Evolutionary conservation across 2,329 filamentous ascomycete species (phyloP), one percentile per base, ranked within the genome.

Genomic region (Bipolaris zeicola): DNA sequence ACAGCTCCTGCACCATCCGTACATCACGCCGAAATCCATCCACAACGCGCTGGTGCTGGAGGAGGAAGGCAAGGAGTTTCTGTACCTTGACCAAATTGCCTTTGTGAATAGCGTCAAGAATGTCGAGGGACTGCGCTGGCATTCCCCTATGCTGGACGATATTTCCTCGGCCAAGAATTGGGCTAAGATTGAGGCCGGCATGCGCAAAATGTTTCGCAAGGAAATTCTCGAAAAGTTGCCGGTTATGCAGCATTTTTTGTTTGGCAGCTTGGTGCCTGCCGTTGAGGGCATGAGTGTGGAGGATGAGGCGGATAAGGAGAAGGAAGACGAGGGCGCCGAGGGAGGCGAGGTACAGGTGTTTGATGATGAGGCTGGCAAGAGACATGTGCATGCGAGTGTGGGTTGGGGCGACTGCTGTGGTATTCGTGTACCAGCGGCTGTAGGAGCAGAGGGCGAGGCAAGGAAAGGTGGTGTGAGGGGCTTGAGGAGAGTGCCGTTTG

Each of bases 221-320:
- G 95, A 99, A 77, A 94, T 99, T 0, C 77, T 99, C 49, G 88
- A 90, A 31, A 99, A 99, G 77, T 76, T 99, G 52, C 95, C 95
- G 0, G 94, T 99, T 41, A 98, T 98, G 92, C 95, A 99, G 78
- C 96, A 99, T 76, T 99, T 99, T 68, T 72, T 99, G 52, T 99
- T 99, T 71, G 95, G 95, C 0, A 89, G 87, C 7, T 77, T 99
- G 48, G 83, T 99, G 1, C 89, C 91, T 0, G 92, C 94, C 0
- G 86, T 83, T 0, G 86, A 91, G 20, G 91, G 86, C 1, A 98
- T 99, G 95, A 90, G 86, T 60, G 83, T 81, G 44, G 83, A 86
- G 44, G 77, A 78, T 1, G 81, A 83, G 22, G 77, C 76, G 1
- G 82, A 79, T 11, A 78, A 81, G 8, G 79, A 78, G 43, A 63